Base-by-base conservation (phyloP, 1,284 basidiomycete genomes). In the Ceratorhiza oryzae-sativae region DNA sequence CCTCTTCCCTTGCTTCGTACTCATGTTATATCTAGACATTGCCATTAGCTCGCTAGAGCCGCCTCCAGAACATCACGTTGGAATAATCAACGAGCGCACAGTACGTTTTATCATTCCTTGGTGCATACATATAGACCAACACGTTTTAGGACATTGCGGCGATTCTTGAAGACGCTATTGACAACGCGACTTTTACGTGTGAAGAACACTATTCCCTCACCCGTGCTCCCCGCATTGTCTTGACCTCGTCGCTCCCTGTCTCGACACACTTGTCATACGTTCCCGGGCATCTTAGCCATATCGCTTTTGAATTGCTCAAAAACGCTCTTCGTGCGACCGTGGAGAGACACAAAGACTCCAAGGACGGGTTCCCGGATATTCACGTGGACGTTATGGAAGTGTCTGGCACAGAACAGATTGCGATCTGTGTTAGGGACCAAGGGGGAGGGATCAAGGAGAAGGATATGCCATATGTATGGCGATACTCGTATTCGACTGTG, bases 401-500 rank as follows among this genome's bases (percentile, higher is more conserved):
- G 5, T 34, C 42, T 9, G 70, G 56, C 4, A 71, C 56, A 13
- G 30, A 71, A 32, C 58, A 71, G 23, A 71, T 71, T 45, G 70
- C 59, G 70, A 61, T 71, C 18, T 34, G 59, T 5, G 45, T 71
- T 3, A 13, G 58, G 42, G 70, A 71, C 32, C 30, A 62, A 25
- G 70, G 70, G 30, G 70, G 58, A 71, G 70, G 70, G 18, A 60
- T 71, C 25, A 45, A 34, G 30, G 23, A 36, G 32, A 45, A 62
- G 46, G 70, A 60, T n/a, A 48, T 71, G 42, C 58, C 56, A 3
- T 39, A 53, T 36, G 70, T 71, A 23, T 71, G 70, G 70, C 32
- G 58, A 2, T 71, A 71, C 27, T 71, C 70, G 15, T 70, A 70
- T 32, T 70, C 65, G 53, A 70, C 51, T 45, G 65, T 58, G 9